Conservation (phyloP, 768 basidiomycete species). For the Boletales sp. region DNA sequence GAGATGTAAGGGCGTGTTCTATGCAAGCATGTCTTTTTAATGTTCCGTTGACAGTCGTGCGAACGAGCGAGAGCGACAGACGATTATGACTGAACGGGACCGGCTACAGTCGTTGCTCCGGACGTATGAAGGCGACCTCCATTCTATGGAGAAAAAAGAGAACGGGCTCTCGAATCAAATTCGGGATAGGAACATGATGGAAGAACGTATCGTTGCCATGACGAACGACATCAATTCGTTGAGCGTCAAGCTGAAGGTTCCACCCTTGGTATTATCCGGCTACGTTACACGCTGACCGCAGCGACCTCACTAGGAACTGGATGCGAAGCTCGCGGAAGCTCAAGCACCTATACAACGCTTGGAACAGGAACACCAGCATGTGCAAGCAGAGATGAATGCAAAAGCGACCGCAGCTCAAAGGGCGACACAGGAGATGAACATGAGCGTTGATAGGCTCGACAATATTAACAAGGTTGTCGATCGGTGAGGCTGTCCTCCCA, state of each 20-base stretch:
- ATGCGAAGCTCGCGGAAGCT: slow-evolving; percentile 55
- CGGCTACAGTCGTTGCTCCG: slow-evolving; percentile 51
- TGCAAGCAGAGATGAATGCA: slow-evolving; percentile 47
- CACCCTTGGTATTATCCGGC: neutral
- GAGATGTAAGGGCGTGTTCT: slow-evolving; percentile 30
- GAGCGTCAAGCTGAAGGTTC: slow-evolving; percentile 49
- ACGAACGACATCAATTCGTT: slow-evolving; percentile 51
- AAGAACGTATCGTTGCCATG: slow-evolving; percentile 55
- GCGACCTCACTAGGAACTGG: slow-evolving; percentile 49
- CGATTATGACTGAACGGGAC: slow-evolving; percentile 58
- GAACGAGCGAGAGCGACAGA: slow-evolving; percentile 60
- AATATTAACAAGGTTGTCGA: slow-evolving; percentile 62
- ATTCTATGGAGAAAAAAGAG: slow-evolving; percentile 60
- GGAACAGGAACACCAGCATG: slow-evolving; percentile 49
- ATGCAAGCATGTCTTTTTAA: neutral
- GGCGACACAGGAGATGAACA: slow-evolving; percentile 61
- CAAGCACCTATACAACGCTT: slow-evolving; percentile 63
- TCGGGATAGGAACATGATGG: slow-evolving; percentile 53
- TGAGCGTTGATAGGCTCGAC: slow-evolving; percentile 57
- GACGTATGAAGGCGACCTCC: slow-evolving; percentile 56
- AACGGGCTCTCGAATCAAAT: slow-evolving; percentile 54
- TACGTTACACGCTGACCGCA: neutral
- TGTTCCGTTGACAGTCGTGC: slow-evolving; percentile 45
- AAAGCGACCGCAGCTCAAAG: slow-evolving; percentile 52
- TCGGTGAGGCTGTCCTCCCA: slow-evolving; percentile 38